Base-by-base conservation (phyloP, 2,329 filamentous ascomycete genomes). In the Emmonsia crescens region DNA sequence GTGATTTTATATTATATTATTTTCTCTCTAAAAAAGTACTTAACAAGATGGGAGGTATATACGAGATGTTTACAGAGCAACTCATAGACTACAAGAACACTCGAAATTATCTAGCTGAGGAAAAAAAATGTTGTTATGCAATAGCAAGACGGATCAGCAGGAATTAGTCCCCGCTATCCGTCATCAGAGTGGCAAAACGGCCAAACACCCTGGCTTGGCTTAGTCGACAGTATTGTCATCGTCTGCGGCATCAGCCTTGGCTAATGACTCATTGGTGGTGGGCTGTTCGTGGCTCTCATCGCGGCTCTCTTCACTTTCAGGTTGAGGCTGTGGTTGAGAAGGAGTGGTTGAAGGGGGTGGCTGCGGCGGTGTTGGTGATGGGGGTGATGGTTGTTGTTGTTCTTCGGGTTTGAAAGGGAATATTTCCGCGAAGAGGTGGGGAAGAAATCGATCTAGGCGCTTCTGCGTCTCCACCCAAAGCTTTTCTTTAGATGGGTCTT, bases 391-490 rank as follows among this genome's bases (percentile, higher is more conserved):
- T 29, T 36, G 29, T 21, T 40, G 52, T n/a, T 57, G 51, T 48
- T 51, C 40, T 27, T 44, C 52, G 16, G 38, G 3, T 52, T 44
- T 55, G 12, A 60, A 29, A n/a, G 83, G 83, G 70, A 86, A 86
- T 38, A 86, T 73, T 68, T 86, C 84, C 10, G 71, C 69, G 70
- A 86, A 83, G 44, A 87, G 72, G 46, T 80, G 77, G 0, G 85
- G 85, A 64, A 86, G 71, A 70, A 87, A 86, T 19, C 83, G 73
- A 59, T 84, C 82, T 55, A 87, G 76, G 38, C 82, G 76, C 66
- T 81, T 82, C 73, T 79, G 81, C 14, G 84, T 87, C 74, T 87
- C 84, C 6, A 72, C 73, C 85, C 85, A 87, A 44, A 86, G 73
- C 66, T 79, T 75, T 64, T 80, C 78, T 64, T 82, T 80, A 64